These are phyloP conservation scores for Entoloma clypeatum DNA, from an alignment of 1,284 basidiomycete genomes.

Conservation along the genomic window DNA sequence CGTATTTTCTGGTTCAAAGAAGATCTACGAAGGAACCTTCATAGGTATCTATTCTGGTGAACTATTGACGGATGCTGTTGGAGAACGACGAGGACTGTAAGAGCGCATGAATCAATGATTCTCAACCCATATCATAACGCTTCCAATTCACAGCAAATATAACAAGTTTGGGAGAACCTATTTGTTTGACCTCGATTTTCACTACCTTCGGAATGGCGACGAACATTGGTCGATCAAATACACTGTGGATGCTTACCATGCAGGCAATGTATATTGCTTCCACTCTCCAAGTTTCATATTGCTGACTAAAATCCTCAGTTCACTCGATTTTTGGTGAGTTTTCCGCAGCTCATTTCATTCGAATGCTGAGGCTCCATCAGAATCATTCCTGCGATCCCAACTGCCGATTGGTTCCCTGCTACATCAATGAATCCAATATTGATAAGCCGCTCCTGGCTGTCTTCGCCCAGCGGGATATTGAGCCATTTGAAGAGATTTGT, in stretches of 20 bases:
- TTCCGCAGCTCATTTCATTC: slow-evolving; percentile 16
- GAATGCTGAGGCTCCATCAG: slow-evolving; percentile 33
- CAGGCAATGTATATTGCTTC: slow-evolving; percentile 66
- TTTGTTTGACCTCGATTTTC: slow-evolving; percentile 79
- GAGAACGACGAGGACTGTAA: slow-evolving; percentile 64
- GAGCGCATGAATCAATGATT: slow-evolving; percentile 21
- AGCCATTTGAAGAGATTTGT: slow-evolving; percentile 70
- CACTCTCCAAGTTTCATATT: slow-evolving; percentile 11
- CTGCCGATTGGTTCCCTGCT: slow-evolving; percentile 64
- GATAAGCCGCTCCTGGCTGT: slow-evolving; percentile 63
- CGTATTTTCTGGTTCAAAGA: slow-evolving; percentile 59
- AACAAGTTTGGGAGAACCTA: slow-evolving; percentile 79
- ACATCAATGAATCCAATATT: slow-evolving; percentile 63
- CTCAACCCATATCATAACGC: background rate
- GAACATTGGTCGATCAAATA: slow-evolving; percentile 42
- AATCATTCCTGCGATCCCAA: slow-evolving; percentile 93
- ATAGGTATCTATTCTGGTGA: slow-evolving; percentile 87
- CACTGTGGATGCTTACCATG: slow-evolving; percentile 81
- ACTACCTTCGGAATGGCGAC: slow-evolving; percentile 47
- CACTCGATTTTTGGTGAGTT: slow-evolving; percentile 60
- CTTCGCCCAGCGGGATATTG: slow-evolving; percentile 66
- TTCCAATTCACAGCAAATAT: slow-evolving; percentile 52
- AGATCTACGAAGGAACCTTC: slow-evolving; percentile 68
- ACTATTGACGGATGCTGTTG: slow-evolving; percentile 64
- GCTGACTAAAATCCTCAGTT: slow-evolving; percentile 41